These are phyloP conservation scores for Silene noctiflora DNA, from an alignment of 179 eudicot genomes.

Conservation along the genomic window DNA sequence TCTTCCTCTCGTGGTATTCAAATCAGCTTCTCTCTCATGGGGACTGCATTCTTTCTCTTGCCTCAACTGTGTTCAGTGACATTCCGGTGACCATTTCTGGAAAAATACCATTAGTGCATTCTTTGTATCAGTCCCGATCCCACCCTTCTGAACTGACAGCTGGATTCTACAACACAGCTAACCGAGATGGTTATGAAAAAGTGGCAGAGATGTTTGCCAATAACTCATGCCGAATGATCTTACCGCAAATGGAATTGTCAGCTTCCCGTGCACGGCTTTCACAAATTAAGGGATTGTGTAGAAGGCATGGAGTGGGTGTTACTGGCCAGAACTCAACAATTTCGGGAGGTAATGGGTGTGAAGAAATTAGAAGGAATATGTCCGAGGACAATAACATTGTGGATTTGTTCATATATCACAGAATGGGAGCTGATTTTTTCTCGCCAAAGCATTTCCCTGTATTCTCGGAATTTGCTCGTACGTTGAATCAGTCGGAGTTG, in stretches of 20 bases:
- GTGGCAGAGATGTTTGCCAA: conserved; percentile 49
- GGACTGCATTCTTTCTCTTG: conserved; percentile 58
- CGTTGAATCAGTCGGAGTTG: conserved; percentile 34
- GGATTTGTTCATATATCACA: conserved; percentile 64
- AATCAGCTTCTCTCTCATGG: conserved; percentile 59
- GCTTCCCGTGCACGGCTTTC: conserved; percentile 52
- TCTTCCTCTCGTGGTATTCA: conserved; percentile 92
- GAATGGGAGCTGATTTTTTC: conserved; percentile 84
- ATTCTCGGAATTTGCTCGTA: conserved; percentile 48
- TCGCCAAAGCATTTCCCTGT: conserved; percentile 69
- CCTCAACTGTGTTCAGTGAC: conserved; percentile 46
- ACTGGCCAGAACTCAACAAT: conserved; percentile 54
- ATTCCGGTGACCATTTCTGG: conserved; percentile 43
- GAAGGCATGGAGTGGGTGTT: conserved; percentile 41
- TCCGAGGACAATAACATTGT: conserved; percentile 33
- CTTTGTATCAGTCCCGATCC: conserved; percentile 48
- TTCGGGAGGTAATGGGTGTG: conserved; percentile 35
- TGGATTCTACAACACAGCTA: conserved; percentile 69
- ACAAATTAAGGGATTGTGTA: conserved; percentile 49
- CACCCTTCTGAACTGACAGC: conserved; percentile 77
- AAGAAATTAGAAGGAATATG: conserved; percentile 49
- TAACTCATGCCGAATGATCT: conserved; percentile 45
- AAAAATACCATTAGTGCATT: conserved; percentile 57
- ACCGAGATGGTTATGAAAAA: conserved; percentile 59
- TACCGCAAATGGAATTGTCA: conserved; percentile 70